A percentile compares a stretch with the other conserved stretches of the same genome.
Evolutionary conservation across 2,329 filamentous ascomycete species (phyloP).

Genomic region (Zelopaecilomyces penicillatus): DNA sequence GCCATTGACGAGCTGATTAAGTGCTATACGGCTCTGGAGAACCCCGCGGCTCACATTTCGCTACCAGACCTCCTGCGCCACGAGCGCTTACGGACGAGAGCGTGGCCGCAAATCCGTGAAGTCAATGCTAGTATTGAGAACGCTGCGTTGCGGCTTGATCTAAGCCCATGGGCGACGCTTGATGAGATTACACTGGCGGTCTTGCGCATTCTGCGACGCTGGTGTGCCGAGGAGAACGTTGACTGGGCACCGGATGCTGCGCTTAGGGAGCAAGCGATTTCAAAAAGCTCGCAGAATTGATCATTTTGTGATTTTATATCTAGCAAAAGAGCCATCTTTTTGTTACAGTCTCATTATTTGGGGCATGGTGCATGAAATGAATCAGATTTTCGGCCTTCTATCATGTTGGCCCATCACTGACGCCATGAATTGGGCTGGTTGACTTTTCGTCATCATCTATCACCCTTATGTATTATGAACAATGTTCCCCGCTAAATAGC

Average conservation of each 20-base stretch:
- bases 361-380: no score
- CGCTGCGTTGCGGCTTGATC: slow-evolving; percentile 20
- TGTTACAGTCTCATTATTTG: no score
- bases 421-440: no score
- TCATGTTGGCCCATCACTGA: no score
- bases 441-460: no score
- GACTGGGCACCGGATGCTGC: slow-evolving; percentile 35
- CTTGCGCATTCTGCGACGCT: slow-evolving; percentile 33
- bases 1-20: slow-evolving; percentile 38
- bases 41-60: slow-evolving; percentile 8
- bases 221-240: slow-evolving; percentile 37
- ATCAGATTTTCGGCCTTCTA: no score
- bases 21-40: slow-evolving; percentile 24
- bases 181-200: slow-evolving; percentile 34
- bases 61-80: slow-evolving; percentile 3
- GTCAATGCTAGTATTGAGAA: slow-evolving; percentile 4
- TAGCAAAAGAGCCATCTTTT: no score
- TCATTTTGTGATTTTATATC: no score
- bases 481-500: no score
- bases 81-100: slow-evolving; percentile 7
- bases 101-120: slow-evolving; percentile 10
- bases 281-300: background rate
- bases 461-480: no score
- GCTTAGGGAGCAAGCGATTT: slow-evolving; percentile 14
- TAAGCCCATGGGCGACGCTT: slow-evolving; percentile 34